These are phyloP conservation scores for Solanum hybrid DNA, from an alignment of 305 asterid species.

Conservation along the genomic window DNA sequence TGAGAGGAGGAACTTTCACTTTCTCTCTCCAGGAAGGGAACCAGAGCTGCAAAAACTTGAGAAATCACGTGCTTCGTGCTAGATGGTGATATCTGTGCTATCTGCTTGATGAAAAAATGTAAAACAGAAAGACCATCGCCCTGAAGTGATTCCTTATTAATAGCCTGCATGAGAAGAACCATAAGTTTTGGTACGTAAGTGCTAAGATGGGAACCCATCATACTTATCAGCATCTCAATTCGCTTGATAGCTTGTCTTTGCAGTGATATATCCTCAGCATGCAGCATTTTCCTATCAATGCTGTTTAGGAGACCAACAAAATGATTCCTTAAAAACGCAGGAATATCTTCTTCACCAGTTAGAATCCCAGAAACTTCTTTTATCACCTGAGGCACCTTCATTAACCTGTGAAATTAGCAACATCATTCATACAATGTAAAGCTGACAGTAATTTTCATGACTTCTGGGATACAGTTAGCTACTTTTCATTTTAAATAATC, in stretches of 20 bases:
- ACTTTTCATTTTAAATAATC: not conserved
- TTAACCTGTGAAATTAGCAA: slow-evolving; percentile 48
- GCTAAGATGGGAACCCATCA: slow-evolving; percentile 92
- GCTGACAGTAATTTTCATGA: not conserved
- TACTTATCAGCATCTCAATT: slow-evolving; percentile 72
- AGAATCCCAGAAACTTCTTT: slow-evolving; percentile 71
- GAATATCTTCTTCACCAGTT: slow-evolving; percentile 75
- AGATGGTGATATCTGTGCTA: slow-evolving; percentile 70
- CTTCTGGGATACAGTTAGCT: not conserved
- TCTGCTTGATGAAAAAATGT: slow-evolving; percentile 74
- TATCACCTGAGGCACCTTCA: slow-evolving; percentile 72
- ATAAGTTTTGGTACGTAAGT: slow-evolving; percentile 87
- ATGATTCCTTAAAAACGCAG: slow-evolving; percentile 80
- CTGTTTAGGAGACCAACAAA: slow-evolving; percentile 81
- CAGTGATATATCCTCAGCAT: slow-evolving; percentile 53
- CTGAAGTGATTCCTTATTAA: slow-evolving; percentile 76
- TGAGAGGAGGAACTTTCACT: slow-evolving; percentile 44
- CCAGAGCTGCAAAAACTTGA: slow-evolving; percentile 95
- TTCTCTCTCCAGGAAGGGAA: slow-evolving; percentile 84
- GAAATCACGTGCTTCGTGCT: slow-evolving; percentile 86
- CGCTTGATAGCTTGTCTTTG: slow-evolving; percentile 86
- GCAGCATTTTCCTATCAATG: slow-evolving; percentile 92
- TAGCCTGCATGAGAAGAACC: slow-evolving; percentile 98
- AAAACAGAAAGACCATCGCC: slow-evolving; percentile 73
- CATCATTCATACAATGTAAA: slow-evolving; percentile 6